These are phyloP conservation scores for Arbutus unedo DNA, from an alignment of 148 eudicot species.

Conservation along the genomic window DNA sequence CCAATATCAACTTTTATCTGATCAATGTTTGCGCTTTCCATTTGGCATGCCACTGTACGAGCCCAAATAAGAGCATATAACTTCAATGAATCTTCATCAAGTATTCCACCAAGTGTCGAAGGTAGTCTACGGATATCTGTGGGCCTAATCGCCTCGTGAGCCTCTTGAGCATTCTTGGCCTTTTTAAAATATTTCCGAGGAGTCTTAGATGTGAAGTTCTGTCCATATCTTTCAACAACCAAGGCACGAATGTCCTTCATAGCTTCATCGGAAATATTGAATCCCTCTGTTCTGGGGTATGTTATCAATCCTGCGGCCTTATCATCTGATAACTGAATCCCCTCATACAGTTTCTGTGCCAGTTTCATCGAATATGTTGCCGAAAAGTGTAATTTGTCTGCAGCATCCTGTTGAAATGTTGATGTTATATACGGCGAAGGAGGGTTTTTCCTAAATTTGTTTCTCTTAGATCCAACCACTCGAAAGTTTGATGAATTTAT, in stretches of 20 bases:
- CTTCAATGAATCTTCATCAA: constrained; percentile 79
- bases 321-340: constrained; percentile 60
- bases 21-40: constrained; percentile 70
- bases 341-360: constrained; percentile 95
- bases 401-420: constrained; percentile 98
- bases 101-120: constrained; percentile 52
- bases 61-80: constrained; percentile 89
- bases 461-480: constrained; percentile 54
- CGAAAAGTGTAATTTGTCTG: constrained; percentile 67
- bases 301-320: constrained; percentile 73
- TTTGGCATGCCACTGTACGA: constrained; percentile 92
- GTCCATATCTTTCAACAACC: constrained; percentile 69
- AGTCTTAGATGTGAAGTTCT: constrained; percentile 44
- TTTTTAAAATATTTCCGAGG: constrained; percentile 74
- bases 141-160: constrained; percentile 97
- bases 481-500: constrained; percentile 47
- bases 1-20: constrained; percentile 77
- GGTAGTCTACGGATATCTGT: constrained; percentile 73
- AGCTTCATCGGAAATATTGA: constrained; percentile 78
- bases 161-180: constrained; percentile 97
- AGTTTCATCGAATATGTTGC: constrained; percentile 82
- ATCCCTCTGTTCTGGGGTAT: constrained; percentile 98
- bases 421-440: constrained; percentile 87
- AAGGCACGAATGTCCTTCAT: constrained; percentile 53
- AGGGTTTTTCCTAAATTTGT: constrained; percentile 61